Percentiles rank a stretch among this genome's conserved stretches.
Conservation (phyloP, 1,284 basidiomycete genomes). For the Trametes hirsuta region DNA sequence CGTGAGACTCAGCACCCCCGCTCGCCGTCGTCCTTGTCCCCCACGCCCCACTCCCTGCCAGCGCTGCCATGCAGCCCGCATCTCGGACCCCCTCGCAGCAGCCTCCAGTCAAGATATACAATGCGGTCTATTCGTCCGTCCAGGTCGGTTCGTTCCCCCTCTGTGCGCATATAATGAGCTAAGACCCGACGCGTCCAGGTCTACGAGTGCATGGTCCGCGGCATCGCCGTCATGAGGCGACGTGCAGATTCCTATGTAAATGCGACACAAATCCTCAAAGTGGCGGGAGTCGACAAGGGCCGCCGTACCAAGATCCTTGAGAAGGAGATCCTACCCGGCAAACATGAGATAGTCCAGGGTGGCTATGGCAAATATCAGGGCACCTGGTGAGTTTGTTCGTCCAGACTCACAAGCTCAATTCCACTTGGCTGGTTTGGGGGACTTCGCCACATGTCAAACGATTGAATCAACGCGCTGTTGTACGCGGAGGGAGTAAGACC, state of each 20-base stretch:
- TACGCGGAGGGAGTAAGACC: no score
- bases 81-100: slow-evolving; percentile 45
- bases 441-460: no score
- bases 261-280: slow-evolving; percentile 99
- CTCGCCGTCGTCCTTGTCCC: slow-evolving; percentile 12
- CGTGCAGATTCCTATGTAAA: slow-evolving; percentile 94
- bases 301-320: slow-evolving; percentile 96
- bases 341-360: slow-evolving; percentile 99
- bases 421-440: no score
- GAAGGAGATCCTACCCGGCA: slow-evolving; percentile 94
- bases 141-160: slow-evolving; percentile 52
- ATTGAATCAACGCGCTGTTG: no score
- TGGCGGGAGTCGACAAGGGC: slow-evolving; percentile 97
- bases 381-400: slow-evolving; percentile 74
- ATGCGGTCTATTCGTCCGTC: slow-evolving; percentile 86
- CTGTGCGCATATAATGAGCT: slow-evolving; percentile 13
- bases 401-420: no score
- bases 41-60: slow-evolving; percentile 8
- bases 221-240: slow-evolving; percentile 98
- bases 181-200: slow-evolving; percentile 58
- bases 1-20: slow-evolving; percentile 28
- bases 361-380: slow-evolving; percentile 99
- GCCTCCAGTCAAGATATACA: slow-evolving; percentile 81
- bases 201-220: slow-evolving; percentile 96
- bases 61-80: slow-evolving; percentile 38